Evolutionary conservation across 495 filamentous ascomycete genomes (phyloP), one percentile per base, ranked within the genome.

Genomic region (Evansstolkia leycettana): DNA sequence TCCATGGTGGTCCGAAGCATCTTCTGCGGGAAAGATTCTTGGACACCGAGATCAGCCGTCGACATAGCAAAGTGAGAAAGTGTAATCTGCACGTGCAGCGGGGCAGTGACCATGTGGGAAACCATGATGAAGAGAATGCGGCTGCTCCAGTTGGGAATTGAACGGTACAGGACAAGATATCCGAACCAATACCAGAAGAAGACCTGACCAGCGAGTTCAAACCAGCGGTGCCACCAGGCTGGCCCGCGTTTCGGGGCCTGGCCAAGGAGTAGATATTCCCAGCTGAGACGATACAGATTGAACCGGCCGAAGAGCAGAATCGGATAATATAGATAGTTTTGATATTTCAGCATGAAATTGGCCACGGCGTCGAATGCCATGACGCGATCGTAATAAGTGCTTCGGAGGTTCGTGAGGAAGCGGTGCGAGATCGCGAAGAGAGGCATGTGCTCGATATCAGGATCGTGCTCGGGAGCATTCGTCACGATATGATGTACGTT

Each of bases 1-100:
- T 98, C 90, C 90, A 95, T 95, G 6, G 90, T 95, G 8, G 90
- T 98, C 38, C 90, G 73, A 33, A 98, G 70, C 90, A 95, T 95
- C 57, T 81, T 85, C 62, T 98, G 90, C 2, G 90, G 79, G 55
- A 96, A 98, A 10, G 82, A 89, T 60, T 98, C 90, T 37, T 77
- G 64, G 2, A 78, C 69, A 1, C 90, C 90, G 17, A 94, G 64
- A 47, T 96, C 90, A 6, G 85, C 74, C 1, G 90, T 96, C 43
- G 79, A 86, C 90, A 96, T 98, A 38, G 87, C 84, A 55, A 94
- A 98, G 59, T 98, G 90, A 7, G 82, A 89, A 17, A 96, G 76
- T 7, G 90, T 95, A 53, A 98, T 95, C 60, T 96, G 90, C 24
- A 89, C 78, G 51, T 98, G 90, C 15, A 96, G 63, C 10, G 87